phyloP scores from a whole-genome alignment of 129 eudicot genomes.

The Flaveria linearis region DNA sequence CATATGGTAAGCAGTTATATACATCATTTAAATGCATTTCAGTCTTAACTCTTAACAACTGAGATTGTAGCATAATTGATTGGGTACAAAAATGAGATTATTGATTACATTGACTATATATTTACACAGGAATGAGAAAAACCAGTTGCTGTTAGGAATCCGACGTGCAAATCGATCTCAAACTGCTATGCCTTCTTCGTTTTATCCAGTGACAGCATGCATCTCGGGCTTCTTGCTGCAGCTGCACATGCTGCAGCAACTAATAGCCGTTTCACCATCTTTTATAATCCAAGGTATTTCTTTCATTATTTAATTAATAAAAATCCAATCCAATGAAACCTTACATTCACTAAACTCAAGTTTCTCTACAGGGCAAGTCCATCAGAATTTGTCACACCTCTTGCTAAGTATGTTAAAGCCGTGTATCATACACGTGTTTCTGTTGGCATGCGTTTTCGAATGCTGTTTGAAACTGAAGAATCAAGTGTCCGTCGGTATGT shows the following conservation, averaged over 20 bases:
- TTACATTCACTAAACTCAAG: constrained; percentile 9
- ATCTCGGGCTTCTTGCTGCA: constrained; percentile 95
- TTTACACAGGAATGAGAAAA: constrained; percentile 74
- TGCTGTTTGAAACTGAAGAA: constrained; percentile 95
- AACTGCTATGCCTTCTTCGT: constrained; percentile 93
- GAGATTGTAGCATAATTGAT: background rate
- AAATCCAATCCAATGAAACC: background rate
- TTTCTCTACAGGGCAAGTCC: constrained; percentile 70
- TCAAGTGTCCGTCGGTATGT: constrained; percentile 91
- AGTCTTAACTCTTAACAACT: background rate
- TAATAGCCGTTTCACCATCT: constrained; percentile 88
- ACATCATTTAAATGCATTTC: background rate
- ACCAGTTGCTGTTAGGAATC: constrained; percentile 81
- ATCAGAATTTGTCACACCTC: constrained; percentile 83
- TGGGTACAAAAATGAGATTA: background rate
- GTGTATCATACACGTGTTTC: constrained; percentile 88
- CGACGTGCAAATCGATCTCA: constrained; percentile 93
- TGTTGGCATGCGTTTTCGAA: constrained; percentile 92
- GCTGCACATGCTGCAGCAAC: constrained; percentile 98
- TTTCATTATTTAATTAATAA: background rate
- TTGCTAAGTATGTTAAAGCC: constrained; percentile 77
- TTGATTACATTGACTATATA: background rate
- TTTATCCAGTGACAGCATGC: constrained; percentile 97
- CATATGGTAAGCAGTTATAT: constrained; percentile 61
- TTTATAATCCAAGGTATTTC: constrained; percentile 82